Base-by-base conservation (phyloP, 225 moss, liverwort and hornwort species). In the Antitrichia curtipendula region DNA sequence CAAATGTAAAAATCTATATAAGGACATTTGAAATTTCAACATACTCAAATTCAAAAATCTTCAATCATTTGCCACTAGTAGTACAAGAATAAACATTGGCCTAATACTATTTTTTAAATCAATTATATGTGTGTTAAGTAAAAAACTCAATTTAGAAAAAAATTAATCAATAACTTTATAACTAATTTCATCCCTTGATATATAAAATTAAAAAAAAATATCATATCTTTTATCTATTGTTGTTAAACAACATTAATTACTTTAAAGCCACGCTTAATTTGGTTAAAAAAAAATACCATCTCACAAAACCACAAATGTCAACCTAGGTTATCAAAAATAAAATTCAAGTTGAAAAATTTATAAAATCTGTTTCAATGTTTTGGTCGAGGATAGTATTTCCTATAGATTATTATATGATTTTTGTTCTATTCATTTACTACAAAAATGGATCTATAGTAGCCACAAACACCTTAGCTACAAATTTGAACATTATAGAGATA, bases 181-280 rank as follows among this genome's bases (percentile, higher is more conserved):
- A 41, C 5, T 14, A 25, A 5, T 70, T 8, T 23, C 9, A 25
- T 1, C 41, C 14, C 2, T 70, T 25, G 8, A 41, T 41, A 4
- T 14, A 41, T 38, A 6, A 36, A 65, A 10, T 10, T 7, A 10
- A 7, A 14, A 7, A 14, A 24, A 38, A 40, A 24, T 24, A 20
- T 10, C 6, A 68, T 24, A 40, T 68, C 4, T 40, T 69, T 41
- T 14, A 25, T 41, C 14, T 25, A 41, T 70, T 41, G 2, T 15
- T 8, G 41, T 25, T 41, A 41, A 41, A 69, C 0, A 36, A 22
- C 36, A 14, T 23, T 9, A 6, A 9, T 14, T 22, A 23, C 24
- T 24, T 31, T 5, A 15, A 36, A 54, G 0, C 36, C 15, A n/a
- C 1, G 16, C 0, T 9, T 8, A 23, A 10, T 54, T 23, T n/a